These are phyloP conservation scores for Sporothrix curviconia DNA, from an alignment of 2,329 filamentous ascomycete species.

Conservation along the genomic window DNA sequence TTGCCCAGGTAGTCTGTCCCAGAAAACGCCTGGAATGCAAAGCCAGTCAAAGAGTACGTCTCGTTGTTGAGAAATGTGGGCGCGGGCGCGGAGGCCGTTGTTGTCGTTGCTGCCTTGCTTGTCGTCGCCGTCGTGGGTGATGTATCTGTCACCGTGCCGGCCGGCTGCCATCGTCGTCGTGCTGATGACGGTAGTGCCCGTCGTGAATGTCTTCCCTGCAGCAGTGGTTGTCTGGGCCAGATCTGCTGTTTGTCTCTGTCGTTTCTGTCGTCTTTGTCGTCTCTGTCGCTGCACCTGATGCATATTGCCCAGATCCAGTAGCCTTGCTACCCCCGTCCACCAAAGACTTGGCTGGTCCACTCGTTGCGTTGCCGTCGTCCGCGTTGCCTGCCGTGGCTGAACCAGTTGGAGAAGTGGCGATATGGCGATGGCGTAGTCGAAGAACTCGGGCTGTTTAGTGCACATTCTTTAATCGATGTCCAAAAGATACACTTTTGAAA, in stretches of 20 bases:
- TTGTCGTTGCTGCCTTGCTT: neutral
- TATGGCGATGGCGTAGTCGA: too few species aligned
- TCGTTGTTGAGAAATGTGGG: slow-evolving; percentile 21
- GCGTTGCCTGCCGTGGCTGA: neutral
- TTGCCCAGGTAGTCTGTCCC: slow-evolving; percentile 22
- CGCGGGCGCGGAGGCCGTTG: neutral
- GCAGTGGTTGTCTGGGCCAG: too few species aligned
- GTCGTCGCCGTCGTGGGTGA: neutral
- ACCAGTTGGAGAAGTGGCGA: neutral
- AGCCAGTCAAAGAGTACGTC: slow-evolving; percentile 16
- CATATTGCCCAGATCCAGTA: neutral
- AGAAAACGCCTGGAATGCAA: slow-evolving; percentile 30
- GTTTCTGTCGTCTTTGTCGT: neutral
- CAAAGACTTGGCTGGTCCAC: neutral
- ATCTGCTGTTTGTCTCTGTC: too few species aligned
- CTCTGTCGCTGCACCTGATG: neutral
- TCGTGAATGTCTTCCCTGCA: too few species aligned
- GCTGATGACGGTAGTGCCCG: too few species aligned
- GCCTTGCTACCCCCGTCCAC: too few species aligned
- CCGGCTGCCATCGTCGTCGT: too few species aligned
- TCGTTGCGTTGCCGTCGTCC: neutral
- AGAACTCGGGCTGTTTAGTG: neutral
- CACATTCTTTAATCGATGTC: neutral
- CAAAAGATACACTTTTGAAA: neutral
- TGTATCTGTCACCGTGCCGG: neutral